These are phyloP conservation scores for Yamadazyma sp. DNA, from an alignment of 805 yeast species.

Conservation along the genomic window DNA sequence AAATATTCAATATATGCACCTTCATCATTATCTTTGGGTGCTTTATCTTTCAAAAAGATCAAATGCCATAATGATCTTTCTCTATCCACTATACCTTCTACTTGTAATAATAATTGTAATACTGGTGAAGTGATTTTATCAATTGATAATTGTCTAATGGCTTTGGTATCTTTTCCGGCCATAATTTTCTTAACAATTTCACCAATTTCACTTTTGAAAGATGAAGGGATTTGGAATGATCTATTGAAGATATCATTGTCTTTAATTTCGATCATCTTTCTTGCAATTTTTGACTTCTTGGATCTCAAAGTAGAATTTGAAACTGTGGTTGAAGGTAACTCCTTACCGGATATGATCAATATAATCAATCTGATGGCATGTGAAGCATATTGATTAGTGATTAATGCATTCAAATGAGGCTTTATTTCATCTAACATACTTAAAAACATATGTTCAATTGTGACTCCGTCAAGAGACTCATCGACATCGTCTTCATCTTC, in stretches of 20 bases:
- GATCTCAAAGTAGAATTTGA: conserved; percentile 75
- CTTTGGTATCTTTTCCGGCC: conserved; percentile 30
- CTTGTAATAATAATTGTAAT: conserved; percentile 68
- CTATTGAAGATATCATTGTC: conserved; percentile 70
- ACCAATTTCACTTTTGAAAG: conserved; percentile 61
- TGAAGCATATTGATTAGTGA: conserved; percentile 78
- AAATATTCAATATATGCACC: conserved; percentile 82
- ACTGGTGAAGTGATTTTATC: conserved; percentile 87
- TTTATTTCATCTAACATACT: conserved; percentile 65
- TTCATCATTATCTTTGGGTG: conserved; percentile 55
- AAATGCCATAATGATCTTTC: conserved; percentile 69
- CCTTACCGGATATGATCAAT: conserved; percentile 71
- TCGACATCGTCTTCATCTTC: conserved; percentile 31
- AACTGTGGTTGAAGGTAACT: conserved; percentile 67
- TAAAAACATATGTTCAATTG: conserved; percentile 66
- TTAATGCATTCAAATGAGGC: conserved; percentile 57
- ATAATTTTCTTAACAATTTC: conserved; percentile 44
- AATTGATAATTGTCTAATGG: conserved; percentile 68
- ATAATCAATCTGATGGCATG: conserved; percentile 78
- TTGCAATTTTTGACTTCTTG: conserved; percentile 80
- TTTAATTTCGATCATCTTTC: conserved; percentile 87
- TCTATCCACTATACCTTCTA: conserved; percentile 77
- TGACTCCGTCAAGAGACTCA: conserved; percentile 33
- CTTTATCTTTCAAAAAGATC: conserved; percentile 50
- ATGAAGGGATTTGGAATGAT: conserved; percentile 64